Base-by-base conservation (phyloP, 352 stramenopile species). In the Nothophytophthora sp. region DNA sequence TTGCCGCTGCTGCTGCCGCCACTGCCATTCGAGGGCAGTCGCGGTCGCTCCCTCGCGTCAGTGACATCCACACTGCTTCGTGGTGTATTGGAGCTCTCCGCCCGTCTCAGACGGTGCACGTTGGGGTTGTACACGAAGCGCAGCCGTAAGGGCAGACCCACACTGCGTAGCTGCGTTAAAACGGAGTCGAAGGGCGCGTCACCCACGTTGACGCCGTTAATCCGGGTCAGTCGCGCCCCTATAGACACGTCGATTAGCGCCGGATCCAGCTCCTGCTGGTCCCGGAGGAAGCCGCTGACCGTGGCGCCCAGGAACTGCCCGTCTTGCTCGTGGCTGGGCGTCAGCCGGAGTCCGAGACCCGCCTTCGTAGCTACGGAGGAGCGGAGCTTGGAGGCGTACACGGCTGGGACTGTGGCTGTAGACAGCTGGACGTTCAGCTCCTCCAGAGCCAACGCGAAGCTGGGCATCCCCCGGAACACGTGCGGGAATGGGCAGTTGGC, bases 401-500 rank as follows among this genome's bases (percentile, higher is more conserved):
- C 64, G 32, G 59, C 50, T 6, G 76, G 74, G n/a, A n/a, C n/a
- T 9, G 66, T 52, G 12, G 67, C 55, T 37, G 54, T 65, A 10
- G 67, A 72, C 6, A 92, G 44, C 46, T 76, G 62, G 16, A 92
- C 61, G 32, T 91, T 88, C 33, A 88, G 45, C 49, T 94, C 76
- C 42, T 94, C 75, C 36, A 81, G 51, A 10, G 84, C 77, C 30
- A 88, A 74, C 6, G 84, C 84, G 43, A 94, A 94, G 10, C 66
- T 69, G 15, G 84, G 84, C 35, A 94, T 74, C 1, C 73, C 78
- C 19, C 60, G 53, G 56, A 90, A 88, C 19, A 75, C 67, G 37
- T 86, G 73, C 15, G 80, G 82, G 46, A 92, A 91, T 30, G 84
- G 79, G 20, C 63, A 60, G 36, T 94, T 94, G 16, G 81, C 81